Evolutionary conservation across 2,329 filamentous ascomycete species (phyloP).

Genomic region (Colletotrichum sp.): DNA sequence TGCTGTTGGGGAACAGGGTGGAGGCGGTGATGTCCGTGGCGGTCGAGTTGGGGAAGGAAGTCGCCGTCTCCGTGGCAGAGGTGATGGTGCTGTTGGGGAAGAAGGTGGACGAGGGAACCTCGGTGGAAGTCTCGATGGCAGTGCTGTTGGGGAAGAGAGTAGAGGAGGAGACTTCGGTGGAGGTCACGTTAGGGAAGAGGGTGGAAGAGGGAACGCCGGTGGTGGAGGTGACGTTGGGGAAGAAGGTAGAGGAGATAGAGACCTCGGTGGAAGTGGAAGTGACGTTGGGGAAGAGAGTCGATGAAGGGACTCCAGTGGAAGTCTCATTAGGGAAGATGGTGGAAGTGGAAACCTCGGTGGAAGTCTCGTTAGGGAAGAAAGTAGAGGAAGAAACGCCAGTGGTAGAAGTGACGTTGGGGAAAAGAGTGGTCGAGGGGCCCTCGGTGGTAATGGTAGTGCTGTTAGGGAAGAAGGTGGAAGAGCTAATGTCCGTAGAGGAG

Average conservation of each 20-base stretch:
- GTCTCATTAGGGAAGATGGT: neutral
- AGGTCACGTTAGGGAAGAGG: neutral
- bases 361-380: neutral
- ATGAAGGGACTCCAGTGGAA: neutral
- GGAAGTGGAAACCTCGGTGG: neutral
- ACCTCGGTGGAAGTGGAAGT: neutral
- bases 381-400: neutral
- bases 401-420: neutral
- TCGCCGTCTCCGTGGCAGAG: neutral
- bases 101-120: neutral
- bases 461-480: neutral
- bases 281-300: neutral
- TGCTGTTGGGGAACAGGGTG: neutral
- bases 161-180: neutral
- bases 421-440: neutral
- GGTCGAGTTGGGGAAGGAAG: neutral
- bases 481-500: neutral
- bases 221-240: neutral
- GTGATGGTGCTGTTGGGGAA: neutral
- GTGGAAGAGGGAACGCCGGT: neutral
- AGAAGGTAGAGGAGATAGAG: neutral
- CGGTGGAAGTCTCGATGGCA: neutral
- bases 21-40: neutral
- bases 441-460: neutral
- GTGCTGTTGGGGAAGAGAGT: neutral